These are phyloP conservation scores for Lithospermum erythrorhizon DNA, from an alignment of 257 asterid species.

Conservation along the genomic window DNA sequence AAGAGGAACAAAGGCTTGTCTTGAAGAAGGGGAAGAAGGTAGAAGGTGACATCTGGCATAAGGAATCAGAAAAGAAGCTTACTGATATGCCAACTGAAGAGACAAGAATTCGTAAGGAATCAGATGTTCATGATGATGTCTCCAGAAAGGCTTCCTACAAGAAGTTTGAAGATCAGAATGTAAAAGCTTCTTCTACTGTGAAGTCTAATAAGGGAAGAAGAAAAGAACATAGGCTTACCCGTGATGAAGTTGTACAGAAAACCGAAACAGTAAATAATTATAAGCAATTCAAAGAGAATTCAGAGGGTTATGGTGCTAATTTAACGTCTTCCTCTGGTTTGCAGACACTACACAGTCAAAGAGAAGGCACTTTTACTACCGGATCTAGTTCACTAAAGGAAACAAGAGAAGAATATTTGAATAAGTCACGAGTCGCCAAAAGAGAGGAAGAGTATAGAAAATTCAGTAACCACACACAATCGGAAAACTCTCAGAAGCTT, in stretches of 20 bases:
- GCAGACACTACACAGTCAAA: conserved; percentile 20
- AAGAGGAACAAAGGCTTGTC: conserved; percentile 28
- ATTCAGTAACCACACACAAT: conserved; percentile 26
- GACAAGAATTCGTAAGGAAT: conserved; percentile 29
- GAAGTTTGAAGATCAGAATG: conserved; percentile 30
- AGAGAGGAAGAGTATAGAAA: conserved; percentile 40
- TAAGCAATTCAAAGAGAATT: conserved; percentile 35
- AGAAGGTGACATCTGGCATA: conserved; percentile 44
- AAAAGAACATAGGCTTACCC: conserved; percentile 25
- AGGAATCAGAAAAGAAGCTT: conserved; percentile 83
- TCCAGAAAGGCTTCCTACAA: conserved; percentile 25
- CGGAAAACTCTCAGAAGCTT: conserved; percentile 34
- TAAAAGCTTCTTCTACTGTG: conserved; percentile 19
- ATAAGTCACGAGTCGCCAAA: conserved; percentile 20
- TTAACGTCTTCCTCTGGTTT: conserved; percentile 27
- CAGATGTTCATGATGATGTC: conserved; percentile 23
- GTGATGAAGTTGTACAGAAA: conserved; percentile 24
- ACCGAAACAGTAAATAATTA: conserved; percentile 44
- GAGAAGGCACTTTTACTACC: conserved; percentile 28
- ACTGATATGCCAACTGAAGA: conserved; percentile 46
- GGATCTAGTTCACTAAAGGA: conserved; percentile 26
- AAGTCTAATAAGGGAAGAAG: conserved; percentile 26
- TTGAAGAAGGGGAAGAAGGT: conserved; percentile 25
- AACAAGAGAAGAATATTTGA: conserved; percentile 25
- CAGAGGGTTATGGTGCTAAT: conserved; percentile 22